phyloP scores from a whole-genome alignment of 2,329 filamentous ascomycete species.

The Shiraia bambusicola region DNA sequence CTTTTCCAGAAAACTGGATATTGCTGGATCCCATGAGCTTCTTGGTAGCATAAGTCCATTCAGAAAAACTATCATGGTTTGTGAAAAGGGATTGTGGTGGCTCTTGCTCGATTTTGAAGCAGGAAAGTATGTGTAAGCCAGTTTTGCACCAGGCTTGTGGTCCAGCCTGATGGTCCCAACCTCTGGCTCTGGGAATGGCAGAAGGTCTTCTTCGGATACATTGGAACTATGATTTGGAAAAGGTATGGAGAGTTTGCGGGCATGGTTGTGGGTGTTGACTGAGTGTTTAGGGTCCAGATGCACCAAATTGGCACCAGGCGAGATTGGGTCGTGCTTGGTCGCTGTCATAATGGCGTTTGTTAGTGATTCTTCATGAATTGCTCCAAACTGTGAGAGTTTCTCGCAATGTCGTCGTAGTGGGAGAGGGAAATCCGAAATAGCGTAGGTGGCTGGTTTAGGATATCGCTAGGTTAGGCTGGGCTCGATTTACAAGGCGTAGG shows the following conservation, averaged over 20 bases:
- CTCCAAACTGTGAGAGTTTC: not conserved
- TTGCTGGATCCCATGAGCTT: conserved; percentile 42
- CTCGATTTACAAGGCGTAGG: too few relatives aligned
- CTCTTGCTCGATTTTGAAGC: conserved; percentile 25
- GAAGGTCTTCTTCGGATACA: conserved; percentile 32
- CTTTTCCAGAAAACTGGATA: conserved; percentile 34
- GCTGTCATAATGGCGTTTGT: conserved; percentile 7
- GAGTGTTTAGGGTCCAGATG: conserved; percentile 8
- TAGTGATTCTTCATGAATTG: not conserved
- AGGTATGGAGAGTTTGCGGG: conserved; percentile 13
- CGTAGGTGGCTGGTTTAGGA: too few relatives aligned
- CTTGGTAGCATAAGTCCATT: conserved; percentile 49
- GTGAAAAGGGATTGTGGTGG: conserved; percentile 36
- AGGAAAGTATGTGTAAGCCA: conserved; percentile 41
- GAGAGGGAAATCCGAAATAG: too few relatives aligned
- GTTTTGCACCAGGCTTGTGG: conserved; percentile 29
- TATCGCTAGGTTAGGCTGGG: too few relatives aligned
- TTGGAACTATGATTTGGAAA: conserved; percentile 18
- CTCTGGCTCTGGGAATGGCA: conserved; percentile 34
- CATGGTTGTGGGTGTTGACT: conserved; percentile 7
- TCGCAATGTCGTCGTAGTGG: not conserved
- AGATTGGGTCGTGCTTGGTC: conserved; percentile 6
- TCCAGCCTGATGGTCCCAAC: conserved; percentile 31
- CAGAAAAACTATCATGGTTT: conserved; percentile 47
- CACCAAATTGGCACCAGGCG: not conserved